A percentile compares a stretch with the other conserved stretches of the same genome.
Conservation (phyloP, 768 basidiomycete genomes). For the Tephrocybe sp. region DNA sequence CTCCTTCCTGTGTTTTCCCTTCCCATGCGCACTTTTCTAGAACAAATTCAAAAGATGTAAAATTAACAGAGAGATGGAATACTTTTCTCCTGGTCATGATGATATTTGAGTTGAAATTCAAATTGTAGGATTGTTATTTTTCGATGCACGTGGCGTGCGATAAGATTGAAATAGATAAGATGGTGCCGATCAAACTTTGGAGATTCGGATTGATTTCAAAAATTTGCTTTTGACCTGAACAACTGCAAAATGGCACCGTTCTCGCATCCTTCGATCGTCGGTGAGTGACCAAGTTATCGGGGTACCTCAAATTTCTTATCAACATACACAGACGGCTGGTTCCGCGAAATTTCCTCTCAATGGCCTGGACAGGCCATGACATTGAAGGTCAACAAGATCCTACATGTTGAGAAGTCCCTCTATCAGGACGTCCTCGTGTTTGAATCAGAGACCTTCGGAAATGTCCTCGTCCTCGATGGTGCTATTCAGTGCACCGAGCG, state of each 20-base stretch:
- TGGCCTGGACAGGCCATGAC: slow-evolving; percentile 99
- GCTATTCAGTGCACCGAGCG: slow-evolving; percentile 97
- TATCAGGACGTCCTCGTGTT: slow-evolving; percentile 99
- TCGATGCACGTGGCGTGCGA: background rate
- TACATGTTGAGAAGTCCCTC: slow-evolving; percentile 89
- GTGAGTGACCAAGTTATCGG: slow-evolving; percentile 24
- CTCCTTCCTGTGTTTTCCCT: background rate
- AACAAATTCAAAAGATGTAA: background rate
- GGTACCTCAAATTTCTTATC: background rate
- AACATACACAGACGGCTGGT: slow-evolving; percentile 75
- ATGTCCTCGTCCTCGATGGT: slow-evolving; percentile 92
- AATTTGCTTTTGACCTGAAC: slow-evolving; percentile 5
- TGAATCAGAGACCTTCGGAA: slow-evolving; percentile 94
- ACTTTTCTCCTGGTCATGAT: slow-evolving; percentile 7
- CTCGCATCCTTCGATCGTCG: slow-evolving; percentile 54
- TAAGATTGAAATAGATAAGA: slow-evolving; percentile 6
- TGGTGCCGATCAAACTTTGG: slow-evolving; percentile 6
- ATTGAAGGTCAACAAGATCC: slow-evolving; percentile 90
- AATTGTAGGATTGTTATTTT: background rate
- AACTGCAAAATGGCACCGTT: slow-evolving; percentile 45
- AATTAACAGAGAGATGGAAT: background rate
- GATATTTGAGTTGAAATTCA: background rate
- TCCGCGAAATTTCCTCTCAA: slow-evolving; percentile 90
- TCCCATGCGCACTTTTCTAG: slow-evolving; percentile 1
- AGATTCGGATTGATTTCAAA: slow-evolving; percentile 7